A percentile compares a stretch with the other conserved stretches of the same genome.
phyloP scores from a whole-genome alignment of 148 eudicot species.

The Vaccinium darrowii region DNA sequence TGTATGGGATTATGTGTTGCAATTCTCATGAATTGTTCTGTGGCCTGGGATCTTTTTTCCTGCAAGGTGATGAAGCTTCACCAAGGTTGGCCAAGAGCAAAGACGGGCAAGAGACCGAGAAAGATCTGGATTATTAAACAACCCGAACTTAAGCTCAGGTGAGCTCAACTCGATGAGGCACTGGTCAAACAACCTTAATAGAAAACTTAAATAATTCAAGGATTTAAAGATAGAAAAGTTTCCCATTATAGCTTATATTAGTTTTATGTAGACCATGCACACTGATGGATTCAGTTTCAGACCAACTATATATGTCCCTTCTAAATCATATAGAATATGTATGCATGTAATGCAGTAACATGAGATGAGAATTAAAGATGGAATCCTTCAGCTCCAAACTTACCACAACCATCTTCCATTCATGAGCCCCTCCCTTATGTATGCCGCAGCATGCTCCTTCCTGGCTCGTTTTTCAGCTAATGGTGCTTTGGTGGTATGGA shows the following conservation, averaged over 20 bases:
- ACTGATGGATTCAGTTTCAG: neutral
- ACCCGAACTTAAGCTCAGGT: neutral
- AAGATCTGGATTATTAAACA: neutral
- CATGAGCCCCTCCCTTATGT: slow-evolving; percentile 55
- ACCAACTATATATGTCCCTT: neutral
- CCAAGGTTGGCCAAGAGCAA: neutral
- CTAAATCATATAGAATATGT: neutral
- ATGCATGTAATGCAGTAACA: neutral
- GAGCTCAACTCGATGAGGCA: neutral
- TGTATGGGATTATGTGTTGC: neutral
- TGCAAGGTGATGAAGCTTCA: neutral
- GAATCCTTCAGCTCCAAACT: slow-evolving; percentile 18
- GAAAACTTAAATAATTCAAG: neutral
- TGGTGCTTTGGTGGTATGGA: slow-evolving; percentile 37
- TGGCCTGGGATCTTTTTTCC: neutral
- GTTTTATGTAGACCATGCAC: neutral
- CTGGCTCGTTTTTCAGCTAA: slow-evolving; percentile 64
- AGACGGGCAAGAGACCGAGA: neutral
- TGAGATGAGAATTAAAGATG: neutral
- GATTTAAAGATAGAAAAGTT: neutral
- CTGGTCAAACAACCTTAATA: neutral
- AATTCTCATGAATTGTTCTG: neutral
- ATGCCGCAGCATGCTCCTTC: slow-evolving; percentile 57
- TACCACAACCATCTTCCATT: slow-evolving; percentile 87
- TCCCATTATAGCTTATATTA: neutral